A percentile compares a stretch with the other conserved stretches of the same genome.
Conservation (phyloP, 345 rosid species). For the Turnera subulata region DNA sequence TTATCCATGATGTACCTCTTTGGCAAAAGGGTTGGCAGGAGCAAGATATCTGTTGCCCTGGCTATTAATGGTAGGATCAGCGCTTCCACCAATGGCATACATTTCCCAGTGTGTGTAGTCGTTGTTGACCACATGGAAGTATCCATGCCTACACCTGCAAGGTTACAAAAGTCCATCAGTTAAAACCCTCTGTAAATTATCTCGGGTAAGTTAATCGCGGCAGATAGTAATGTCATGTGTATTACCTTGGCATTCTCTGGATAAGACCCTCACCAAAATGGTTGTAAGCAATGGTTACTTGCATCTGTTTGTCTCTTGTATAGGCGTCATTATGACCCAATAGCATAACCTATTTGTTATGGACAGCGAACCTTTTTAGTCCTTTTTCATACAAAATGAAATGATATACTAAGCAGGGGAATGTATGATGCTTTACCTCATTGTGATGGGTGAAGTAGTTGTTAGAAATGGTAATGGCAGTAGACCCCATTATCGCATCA, state of each 20-base stretch:
- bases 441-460: slow-evolving; percentile 27
- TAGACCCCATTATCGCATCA: slow-evolving; percentile 28
- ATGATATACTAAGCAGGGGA: background rate
- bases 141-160: slow-evolving; percentile 26
- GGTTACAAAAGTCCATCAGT: background rate
- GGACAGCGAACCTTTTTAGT: background rate
- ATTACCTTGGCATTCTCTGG: slow-evolving; percentile 30
- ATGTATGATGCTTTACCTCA: slow-evolving; percentile 3
- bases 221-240: background rate
- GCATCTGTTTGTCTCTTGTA: slow-evolving; percentile 23
- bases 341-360: slow-evolving; percentile 17
- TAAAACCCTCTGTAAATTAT: too few relatives aligned
- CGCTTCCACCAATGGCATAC: slow-evolving; percentile 29
- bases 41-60: slow-evolving; percentile 27
- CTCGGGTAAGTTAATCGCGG: too few relatives aligned
- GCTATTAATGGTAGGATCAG: slow-evolving; percentile 24
- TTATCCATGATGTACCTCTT: slow-evolving; percentile 11
- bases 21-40: slow-evolving; percentile 18
- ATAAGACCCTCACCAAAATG: slow-evolving; percentile 27
- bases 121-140: slow-evolving; percentile 25
- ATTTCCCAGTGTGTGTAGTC: slow-evolving; percentile 29
- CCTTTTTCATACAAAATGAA: background rate
- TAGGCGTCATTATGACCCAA: slow-evolving; percentile 25
- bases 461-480: slow-evolving; percentile 26
- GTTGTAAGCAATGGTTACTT: slow-evolving; percentile 28